Base-by-base conservation (phyloP, 2,329 filamentous ascomycete genomes). In the Acephala macrosclerotiorum region DNA sequence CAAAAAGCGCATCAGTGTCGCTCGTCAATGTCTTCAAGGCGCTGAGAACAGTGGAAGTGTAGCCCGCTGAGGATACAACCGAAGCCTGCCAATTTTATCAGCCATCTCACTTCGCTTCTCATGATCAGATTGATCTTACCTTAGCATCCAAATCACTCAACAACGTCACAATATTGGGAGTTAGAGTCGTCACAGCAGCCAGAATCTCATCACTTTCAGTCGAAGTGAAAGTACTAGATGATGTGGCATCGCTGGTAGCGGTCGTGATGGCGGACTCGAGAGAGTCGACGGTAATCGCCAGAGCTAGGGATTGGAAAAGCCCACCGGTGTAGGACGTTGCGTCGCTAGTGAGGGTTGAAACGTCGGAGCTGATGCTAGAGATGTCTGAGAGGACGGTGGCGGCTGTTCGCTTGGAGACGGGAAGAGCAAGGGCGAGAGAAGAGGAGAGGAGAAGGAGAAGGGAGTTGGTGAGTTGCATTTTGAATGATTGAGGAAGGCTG, bases 391-490 rank as follows among this genome's bases (percentile, higher is more conserved):
- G 47, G 20, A 68, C 49, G 20, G 57, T 61, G 14, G 56, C 42
- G 18, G 63, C 63, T 42, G 45, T 49, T 22, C 45, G 45, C 45
- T 49, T 49, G n/a, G 45, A 11, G 58, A 63, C 33, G 16, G 61
- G 58, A 36, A 57, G 35, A 36, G 64, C 51, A 14, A 60, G n/a
- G 18, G 61, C 49, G 18, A 63, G 51, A 18, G 58, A 33, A 57
- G 63, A 59, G 18, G 59, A 40, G 36, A 67, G 47, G 51, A 66
- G 53, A 49, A n/a, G n/a, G 20, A 49, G 1, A n/a, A 49, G n/a
- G n/a, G 45, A 22, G n/a, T 6, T 49, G 53, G 59, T 55, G 63
- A 68, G 47, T 51, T 64, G 60, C 66, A 66, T 68, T 56, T 66
- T 66, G 61, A 64, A 40, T 33, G 38, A 22, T 1, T 25, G 36